A percentile compares a stretch with the other conserved stretches of the same genome.
Evolutionary conservation across 1,139 yeast genomes (phyloP).

Genomic region (Zygotorulaspora mrakii): DNA sequence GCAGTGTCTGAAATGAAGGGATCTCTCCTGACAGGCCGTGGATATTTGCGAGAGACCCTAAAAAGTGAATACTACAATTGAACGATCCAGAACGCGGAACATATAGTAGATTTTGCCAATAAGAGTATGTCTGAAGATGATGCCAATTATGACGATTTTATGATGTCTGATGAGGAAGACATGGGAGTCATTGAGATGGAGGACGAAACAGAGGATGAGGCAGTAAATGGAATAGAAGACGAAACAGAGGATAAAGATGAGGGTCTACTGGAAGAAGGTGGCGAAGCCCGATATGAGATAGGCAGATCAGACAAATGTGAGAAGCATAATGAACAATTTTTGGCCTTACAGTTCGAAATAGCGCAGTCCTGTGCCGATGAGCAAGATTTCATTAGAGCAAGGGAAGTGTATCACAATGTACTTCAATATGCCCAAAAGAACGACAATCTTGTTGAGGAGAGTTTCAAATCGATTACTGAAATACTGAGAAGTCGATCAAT

Average conservation of each 20-base stretch:
- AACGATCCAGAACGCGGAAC: not conserved
- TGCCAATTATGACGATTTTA: constrained; percentile 38
- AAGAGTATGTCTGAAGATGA: constrained; percentile 23
- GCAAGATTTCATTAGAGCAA: constrained; percentile 9
- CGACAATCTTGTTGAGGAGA: constrained; percentile 5
- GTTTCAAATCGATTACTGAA: constrained; percentile 16
- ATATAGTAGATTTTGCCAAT: not conserved
- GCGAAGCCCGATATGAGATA: not conserved
- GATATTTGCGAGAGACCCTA: not conserved
- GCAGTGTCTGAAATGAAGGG: too few relatives aligned
- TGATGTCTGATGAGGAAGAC: constrained; percentile 41
- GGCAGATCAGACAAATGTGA: not conserved
- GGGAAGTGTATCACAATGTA: constrained; percentile 4
- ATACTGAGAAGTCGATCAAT: constrained; percentile 12
- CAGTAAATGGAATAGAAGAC: constrained; percentile 28
- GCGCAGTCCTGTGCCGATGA: constrained; percentile 11
- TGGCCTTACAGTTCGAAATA: constrained; percentile 8
- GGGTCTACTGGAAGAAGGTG: not conserved
- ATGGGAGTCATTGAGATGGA: constrained; percentile 28
- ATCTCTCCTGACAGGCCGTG: not conserved
- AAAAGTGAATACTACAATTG: not conserved
- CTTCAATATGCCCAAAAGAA: not conserved
- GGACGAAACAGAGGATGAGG: constrained; percentile 20
- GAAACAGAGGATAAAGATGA: constrained; percentile 20
- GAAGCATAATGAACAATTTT: constrained; percentile 1